Evolutionary conservation across 164 flowering plant genomes (phyloP), one percentile per base, ranked within the genome.

Genomic region (Houttuynia cordata): DNA sequence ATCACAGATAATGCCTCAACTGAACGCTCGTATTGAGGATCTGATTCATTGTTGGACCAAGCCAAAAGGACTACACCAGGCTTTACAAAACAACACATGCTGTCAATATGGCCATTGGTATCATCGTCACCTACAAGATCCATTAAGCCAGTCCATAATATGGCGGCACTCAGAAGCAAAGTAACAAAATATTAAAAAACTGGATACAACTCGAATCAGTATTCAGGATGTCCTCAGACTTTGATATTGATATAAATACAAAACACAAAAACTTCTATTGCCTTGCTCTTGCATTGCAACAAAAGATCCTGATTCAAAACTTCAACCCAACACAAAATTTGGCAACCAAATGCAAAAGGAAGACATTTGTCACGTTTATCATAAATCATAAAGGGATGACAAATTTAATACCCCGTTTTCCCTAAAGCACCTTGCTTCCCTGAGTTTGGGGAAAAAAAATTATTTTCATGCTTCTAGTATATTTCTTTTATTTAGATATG

Each of bases 41-140:
- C 99, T 57, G 75, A 71, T 65, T 81, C 71, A 72, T 93, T 92
- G 71, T 90, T 85, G n/a, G 95, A 90, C 99, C 99, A 93, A 13
- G 99, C 77, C 71, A 93, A 67, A 75, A 86, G 54, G 66, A 93
- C 96, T 17, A 84, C 90, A 45, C 96, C 99, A 67, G 99, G 97
- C 78, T 68, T 90, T 37, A 61, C 97, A 73, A 93, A 93, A 66
- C 99, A 93, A 80, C 99, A 93, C 87, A 93, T 86, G 67, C 90
- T 93, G 74, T 93, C 99, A 24, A 93, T 74, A 64, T 93, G 99
- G 15, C 99, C 99, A 75, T 93, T 93, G 12, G 99, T 93, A 73
- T 93, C 99, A 67, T 93, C 97, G 76, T 93, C 99, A 65, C 97
- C 98, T 93, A 81, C 52, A 56, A 54, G 54, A 10, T 10, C 49